Percentiles rank a stretch among this genome's conserved stretches.
phyloP scores from a whole-genome alignment of 2,329 filamentous ascomycete genomes.

The Fusarium agapanthi region DNA sequence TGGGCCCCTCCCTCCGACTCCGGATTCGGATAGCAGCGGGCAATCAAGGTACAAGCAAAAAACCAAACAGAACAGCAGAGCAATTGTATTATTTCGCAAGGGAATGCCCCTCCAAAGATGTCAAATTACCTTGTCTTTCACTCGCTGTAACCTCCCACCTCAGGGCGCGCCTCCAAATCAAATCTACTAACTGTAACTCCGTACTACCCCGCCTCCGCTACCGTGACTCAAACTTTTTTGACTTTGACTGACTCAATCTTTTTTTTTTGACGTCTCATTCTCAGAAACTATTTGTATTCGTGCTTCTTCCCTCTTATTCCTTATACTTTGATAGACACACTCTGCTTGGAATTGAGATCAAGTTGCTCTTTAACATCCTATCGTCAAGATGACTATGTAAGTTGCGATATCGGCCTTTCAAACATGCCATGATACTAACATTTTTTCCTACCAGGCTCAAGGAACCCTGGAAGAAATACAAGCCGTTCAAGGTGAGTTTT shows the following conservation, averaged over 20 bases:
- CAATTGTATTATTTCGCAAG: not conserved
- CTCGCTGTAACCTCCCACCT: not conserved
- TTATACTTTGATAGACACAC: not conserved
- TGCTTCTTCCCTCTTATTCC: not conserved
- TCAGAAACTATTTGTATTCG: slow-evolving; percentile 20
- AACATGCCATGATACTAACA: not conserved
- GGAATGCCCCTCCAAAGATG: slow-evolving; percentile 19
- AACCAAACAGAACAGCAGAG: not conserved
- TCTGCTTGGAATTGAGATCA: slow-evolving; percentile 7
- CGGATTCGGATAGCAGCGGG: slow-evolving; percentile 18
- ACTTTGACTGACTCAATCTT: slow-evolving; percentile 25
- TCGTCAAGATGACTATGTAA: slow-evolving; percentile 21
- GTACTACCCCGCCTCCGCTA: slow-evolving; percentile 17
- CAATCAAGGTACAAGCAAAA: not conserved
- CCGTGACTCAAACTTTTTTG: slow-evolving; percentile 24
- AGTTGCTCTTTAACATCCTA: not conserved
- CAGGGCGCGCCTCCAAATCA: slow-evolving; percentile 6
- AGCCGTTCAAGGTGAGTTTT: slow-evolving; percentile 58
- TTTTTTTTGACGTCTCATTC: slow-evolving; percentile 6
- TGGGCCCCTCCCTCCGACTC: slow-evolving; percentile 12
- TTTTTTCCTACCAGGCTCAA: slow-evolving; percentile 64
- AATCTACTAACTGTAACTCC: not conserved
- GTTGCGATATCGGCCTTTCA: slow-evolving; percentile 14
- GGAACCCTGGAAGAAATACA: slow-evolving; percentile 81
- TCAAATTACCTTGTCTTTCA: not conserved